Conservation (phyloP, 495 filamentous ascomycete species). For the Penicillium chermesinum region DNA sequence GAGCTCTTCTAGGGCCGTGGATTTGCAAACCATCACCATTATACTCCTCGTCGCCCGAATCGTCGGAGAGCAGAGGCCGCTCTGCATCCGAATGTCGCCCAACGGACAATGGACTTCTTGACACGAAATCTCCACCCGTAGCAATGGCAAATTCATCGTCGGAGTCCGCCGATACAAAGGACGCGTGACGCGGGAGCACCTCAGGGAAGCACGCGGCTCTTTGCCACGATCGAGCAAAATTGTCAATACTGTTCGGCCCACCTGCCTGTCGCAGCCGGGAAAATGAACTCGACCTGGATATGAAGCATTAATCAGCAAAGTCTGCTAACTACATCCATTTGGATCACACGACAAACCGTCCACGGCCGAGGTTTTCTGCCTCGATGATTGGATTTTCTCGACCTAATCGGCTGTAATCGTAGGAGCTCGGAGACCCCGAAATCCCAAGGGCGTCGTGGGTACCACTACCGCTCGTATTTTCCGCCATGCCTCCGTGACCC, state of each 20-base stretch:
- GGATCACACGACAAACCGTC: constrained; percentile 10
- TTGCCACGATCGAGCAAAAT: constrained; percentile 92
- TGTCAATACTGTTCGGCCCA: constrained; percentile 89
- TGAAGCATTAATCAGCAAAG: neutral
- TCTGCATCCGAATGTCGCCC: constrained; percentile 20
- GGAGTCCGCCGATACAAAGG: constrained; percentile 56
- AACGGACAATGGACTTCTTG: constrained; percentile 29
- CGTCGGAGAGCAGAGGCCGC: constrained; percentile 25
- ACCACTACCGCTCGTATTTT: neutral
- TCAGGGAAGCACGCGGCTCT: constrained; percentile 85
- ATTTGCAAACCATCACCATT: constrained; percentile 1
- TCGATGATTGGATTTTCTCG: constrained; percentile 13
- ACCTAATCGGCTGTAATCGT: constrained; percentile 14
- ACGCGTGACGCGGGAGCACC: constrained; percentile 67
- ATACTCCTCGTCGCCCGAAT: constrained; percentile 15
- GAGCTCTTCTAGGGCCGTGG: constrained; percentile 10
- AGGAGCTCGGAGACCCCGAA: constrained; percentile 13
- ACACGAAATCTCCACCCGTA: constrained; percentile 18
- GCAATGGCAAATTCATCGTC: constrained; percentile 41
- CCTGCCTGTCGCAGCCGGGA: constrained; percentile 77
- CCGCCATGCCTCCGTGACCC: neutral
- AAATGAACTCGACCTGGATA: constrained; percentile 54
- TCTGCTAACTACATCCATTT: neutral
- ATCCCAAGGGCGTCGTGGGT: neutral
- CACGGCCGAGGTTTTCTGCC: constrained; percentile 13